Evolutionary conservation across 495 filamentous ascomycete species (phyloP), one percentile per base, ranked within the genome.

Genomic region (Amorphotheca resinae): DNA sequence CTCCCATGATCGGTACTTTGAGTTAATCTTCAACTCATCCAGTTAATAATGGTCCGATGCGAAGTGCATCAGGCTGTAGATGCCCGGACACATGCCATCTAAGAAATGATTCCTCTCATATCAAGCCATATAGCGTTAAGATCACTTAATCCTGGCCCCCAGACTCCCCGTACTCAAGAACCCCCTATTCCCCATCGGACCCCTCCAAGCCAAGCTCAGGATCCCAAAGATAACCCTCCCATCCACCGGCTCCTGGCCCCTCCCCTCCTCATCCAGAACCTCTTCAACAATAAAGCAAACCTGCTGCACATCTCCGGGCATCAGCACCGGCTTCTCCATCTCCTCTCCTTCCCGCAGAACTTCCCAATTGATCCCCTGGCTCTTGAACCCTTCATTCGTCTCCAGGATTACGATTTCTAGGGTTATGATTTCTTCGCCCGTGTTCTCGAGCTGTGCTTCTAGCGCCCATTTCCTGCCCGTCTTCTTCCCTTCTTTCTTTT

Each of bases 381-480:
- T 67, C 46, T 51, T 57, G 43, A 73, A 60, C 32, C 70, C 67
- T 3, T 48, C 39, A 51, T 67, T 67, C n/a, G 67, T 52, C 50
- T 69, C 65, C 23, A 80, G 49, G 17, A 59, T 60, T 7, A 76
- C 67, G 45, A 58, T 62, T 58, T 80, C 76, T 41, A 87, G 60
- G 39, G 69, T 64, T 45, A 84, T 69, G 18, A 70, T 67, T 18
- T 72, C 70, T 57, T 86, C 79, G 12, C 83, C 82, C 50, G 87
- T 77, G 60, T 96, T 98, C 66, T 98, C 91, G 45, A 98, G 55
- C 62, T 98, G 91, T 26, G 88, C 93, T 59, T 98, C 91, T 45
- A 98, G 65, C 40, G 79, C 77, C 65, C 72, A 76, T 52, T 54
- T 63, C 46, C 39, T 49, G 0, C 16, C 28, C 12, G 33, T 34